These are phyloP conservation scores for Russula brevipes DNA, from an alignment of 768 basidiomycete genomes.

Conservation along the genomic window DNA sequence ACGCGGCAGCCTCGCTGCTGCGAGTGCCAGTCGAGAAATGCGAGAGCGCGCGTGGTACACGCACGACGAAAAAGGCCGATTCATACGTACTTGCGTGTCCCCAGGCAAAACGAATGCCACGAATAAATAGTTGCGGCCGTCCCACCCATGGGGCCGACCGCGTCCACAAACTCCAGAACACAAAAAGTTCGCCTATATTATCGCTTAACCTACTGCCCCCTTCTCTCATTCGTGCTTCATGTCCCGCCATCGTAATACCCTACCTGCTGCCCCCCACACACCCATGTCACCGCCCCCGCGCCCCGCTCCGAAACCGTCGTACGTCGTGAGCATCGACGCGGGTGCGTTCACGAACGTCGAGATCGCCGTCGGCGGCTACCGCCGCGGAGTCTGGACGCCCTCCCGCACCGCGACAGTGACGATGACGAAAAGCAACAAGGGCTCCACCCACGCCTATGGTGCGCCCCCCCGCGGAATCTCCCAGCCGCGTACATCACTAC, in stretches of 20 bases:
- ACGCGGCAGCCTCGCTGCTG: constrained; percentile 20
- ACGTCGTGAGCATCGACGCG: constrained; percentile 20
- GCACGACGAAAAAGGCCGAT: too few species aligned
- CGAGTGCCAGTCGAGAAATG: neutral
- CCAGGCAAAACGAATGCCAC: neutral
- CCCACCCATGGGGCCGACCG: neutral
- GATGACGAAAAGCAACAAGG: neutral
- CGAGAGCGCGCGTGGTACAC: neutral
- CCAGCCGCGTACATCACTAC: neutral
- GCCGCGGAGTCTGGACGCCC: neutral
- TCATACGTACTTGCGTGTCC: neutral
- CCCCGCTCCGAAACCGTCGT: neutral
- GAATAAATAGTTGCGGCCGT: constrained; percentile 8
- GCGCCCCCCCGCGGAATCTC: neutral
- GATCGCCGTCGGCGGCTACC: constrained; percentile 11
- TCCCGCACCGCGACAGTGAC: neutral
- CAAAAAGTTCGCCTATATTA: neutral
- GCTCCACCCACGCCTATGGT: constrained; percentile 7
- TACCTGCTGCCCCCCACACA: neutral
- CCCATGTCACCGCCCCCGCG: neutral
- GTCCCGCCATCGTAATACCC: constrained; percentile 8
- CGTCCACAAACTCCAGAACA: neutral
- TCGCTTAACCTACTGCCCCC: neutral
- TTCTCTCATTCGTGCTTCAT: neutral
- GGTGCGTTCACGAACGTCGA: constrained; percentile 15